These are phyloP conservation scores for Acer campestre DNA, from an alignment of 345 rosid genomes.

Conservation along the genomic window DNA sequence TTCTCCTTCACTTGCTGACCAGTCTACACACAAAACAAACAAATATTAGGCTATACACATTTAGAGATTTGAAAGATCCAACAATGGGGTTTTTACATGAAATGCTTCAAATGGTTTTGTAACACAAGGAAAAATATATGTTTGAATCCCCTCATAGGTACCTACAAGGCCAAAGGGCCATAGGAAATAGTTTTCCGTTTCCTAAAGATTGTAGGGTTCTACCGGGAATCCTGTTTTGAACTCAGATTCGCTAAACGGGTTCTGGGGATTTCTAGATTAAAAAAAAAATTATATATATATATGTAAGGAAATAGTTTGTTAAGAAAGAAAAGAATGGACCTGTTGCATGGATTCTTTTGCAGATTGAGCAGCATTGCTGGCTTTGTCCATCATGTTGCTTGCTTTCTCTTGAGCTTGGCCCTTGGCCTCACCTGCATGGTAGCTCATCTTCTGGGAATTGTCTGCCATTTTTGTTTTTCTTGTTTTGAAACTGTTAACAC, in stretches of 20 bases:
- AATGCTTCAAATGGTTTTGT: too few species aligned
- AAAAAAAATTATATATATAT: too few species aligned
- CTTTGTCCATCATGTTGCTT: conserved; percentile 53
- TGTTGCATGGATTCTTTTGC: conserved; percentile 58
- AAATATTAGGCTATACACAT: neutral
- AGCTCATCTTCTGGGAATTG: conserved; percentile 46
- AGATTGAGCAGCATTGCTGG: conserved; percentile 60
- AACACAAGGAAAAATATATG: too few species aligned
- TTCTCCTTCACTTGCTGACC: conserved; percentile 57
- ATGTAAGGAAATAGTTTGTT: too few species aligned
- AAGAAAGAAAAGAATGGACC: conserved; percentile 14
- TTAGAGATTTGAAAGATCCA: neutral
- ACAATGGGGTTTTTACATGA: neutral
- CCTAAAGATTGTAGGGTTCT: too few species aligned
- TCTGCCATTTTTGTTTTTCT: conserved; percentile 27
- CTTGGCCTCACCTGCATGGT: conserved; percentile 56
- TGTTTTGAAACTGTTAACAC: conserved; percentile 8
- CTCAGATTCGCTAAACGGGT: too few species aligned
- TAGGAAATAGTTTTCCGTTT: too few species aligned
- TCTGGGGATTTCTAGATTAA: too few species aligned
- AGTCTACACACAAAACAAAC: conserved; percentile 33
- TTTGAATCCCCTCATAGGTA: neutral
- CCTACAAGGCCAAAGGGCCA: too few species aligned
- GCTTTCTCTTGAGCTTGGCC: conserved; percentile 72
- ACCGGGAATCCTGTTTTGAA: too few species aligned